Conservation (phyloP, 768 basidiomycete genomes). For the Rhizopogon vesiculosus region DNA sequence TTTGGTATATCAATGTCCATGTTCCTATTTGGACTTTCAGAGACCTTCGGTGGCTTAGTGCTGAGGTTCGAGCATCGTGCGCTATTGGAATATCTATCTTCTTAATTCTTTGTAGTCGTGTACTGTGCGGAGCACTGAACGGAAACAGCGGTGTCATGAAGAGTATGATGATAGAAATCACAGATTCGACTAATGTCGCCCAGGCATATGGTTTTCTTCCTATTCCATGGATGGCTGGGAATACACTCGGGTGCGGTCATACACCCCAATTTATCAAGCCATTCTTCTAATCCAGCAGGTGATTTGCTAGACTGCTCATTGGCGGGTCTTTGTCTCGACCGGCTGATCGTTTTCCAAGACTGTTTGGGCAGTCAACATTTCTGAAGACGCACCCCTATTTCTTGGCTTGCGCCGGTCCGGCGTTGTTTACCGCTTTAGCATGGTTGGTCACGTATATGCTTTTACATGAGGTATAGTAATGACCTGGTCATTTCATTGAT, state of each 20-base stretch:
- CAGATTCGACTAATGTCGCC: slow-evolving; percentile 9
- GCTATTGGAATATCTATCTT: not conserved
- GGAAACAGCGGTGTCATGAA: slow-evolving; percentile 45
- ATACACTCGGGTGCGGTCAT: slow-evolving; percentile 30
- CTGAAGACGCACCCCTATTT: slow-evolving; percentile 65
- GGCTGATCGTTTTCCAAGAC: slow-evolving; percentile 53
- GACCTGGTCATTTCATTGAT: not conserved
- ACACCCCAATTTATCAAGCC: not conserved
- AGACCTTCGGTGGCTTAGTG: slow-evolving; percentile 45
- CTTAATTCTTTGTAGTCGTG: slow-evolving; percentile 22
- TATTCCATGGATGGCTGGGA: slow-evolving; percentile 34
- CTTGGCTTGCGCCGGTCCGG: slow-evolving; percentile 57
- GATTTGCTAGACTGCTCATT: slow-evolving; percentile 46
- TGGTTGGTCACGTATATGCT: slow-evolving; percentile 43
- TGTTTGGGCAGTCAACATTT: slow-evolving; percentile 51
- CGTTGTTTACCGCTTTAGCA: slow-evolving; percentile 44
- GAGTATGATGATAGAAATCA: slow-evolving; percentile 37
- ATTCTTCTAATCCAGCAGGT: not conserved
- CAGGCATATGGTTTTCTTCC: slow-evolving; percentile 55
- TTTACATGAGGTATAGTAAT: slow-evolving; percentile 42
- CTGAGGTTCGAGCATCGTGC: slow-evolving; percentile 34
- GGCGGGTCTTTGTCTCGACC: slow-evolving; percentile 63
- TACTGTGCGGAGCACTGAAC: slow-evolving; percentile 37
- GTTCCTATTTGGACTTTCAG: slow-evolving; percentile 51
- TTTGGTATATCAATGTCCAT: slow-evolving; percentile 44